Base-by-base conservation (phyloP, 495 filamentous ascomycete genomes). In the Physcia stellaris region DNA sequence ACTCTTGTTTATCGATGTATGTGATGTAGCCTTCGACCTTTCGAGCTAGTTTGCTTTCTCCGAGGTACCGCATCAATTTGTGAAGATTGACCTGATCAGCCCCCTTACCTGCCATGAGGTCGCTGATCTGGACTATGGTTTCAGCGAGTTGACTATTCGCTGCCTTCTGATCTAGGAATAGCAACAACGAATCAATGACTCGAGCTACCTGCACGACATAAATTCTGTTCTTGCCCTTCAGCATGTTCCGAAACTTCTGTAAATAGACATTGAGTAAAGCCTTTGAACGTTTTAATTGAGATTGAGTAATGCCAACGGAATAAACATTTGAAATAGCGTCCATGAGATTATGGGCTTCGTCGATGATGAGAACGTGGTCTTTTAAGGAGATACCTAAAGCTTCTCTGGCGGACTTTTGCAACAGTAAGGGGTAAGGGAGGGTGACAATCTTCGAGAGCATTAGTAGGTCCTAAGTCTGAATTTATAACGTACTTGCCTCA, bases 271-370 rank as follows among this genome's bases (percentile, higher is more conserved):
- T 75, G 19, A 98, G 65, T 54, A 92, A 80, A 19, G 70, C 65
- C 43, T 82, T 68, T 11, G 82, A 79, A 19, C 63, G 68, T 39
- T 77, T 68, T 13, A 96, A 58, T 45, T 95, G 86, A 17, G 52
- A 55, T 4, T 88, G 63, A 7, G 76, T 73, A 19, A 96, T 68
- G 27, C 77, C 71, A 4, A 83, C 71, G 1, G 90, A 92, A 52
- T 96, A 74, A 36, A 94, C 88, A 17, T 75, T 79, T 1, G 83
- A 71, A 31, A 98, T 86, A 2, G 88, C 83, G 56, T 94, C 86
- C 77, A 95, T 95, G 22, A 98, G 70, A 54, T 98, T 98, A 53
- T 98, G 90, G 1, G 92, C 90, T 61, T 98, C 90, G 50, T 98
- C 90, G 45, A 98, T 83, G 30, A 98, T 80, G 17, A 98, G 72